Base-by-base conservation (phyloP, 2,329 filamentous ascomycete species). In the Colletotrichum siamense region DNA sequence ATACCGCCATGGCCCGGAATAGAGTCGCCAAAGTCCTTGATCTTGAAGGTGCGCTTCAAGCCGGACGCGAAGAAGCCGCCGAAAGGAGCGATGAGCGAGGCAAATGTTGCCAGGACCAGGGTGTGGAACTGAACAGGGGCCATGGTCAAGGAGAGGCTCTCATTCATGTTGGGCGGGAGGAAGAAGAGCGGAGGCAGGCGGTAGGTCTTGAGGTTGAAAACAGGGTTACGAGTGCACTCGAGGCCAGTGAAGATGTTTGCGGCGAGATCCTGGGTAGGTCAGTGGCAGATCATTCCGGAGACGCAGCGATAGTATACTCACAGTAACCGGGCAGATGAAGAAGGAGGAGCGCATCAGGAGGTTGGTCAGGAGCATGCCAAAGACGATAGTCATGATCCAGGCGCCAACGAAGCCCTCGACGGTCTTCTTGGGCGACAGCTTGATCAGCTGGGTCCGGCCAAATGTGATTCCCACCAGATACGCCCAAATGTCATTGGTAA, bases 11-110 rank as follows among this genome's bases (percentile, higher is more conserved):
- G 97, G 26, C 97, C 97, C 2, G 97, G 97, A 80, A 99, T 99
- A 2, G 96, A 98, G 86, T 99, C 95, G 80, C 97, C 97, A 87
- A 99, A 99, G 87, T 99, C 97, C 90, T 99, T 99, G 90, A 99
- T 98, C 88, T 99, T 99, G 89, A 99, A 99, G 6, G 96, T 98
- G 34, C 97, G 95, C 91, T 99, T 99, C 74, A 99, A 91, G 1
- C 97, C 97, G 4, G 96, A 98, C 6, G 97, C 97, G 84, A 99
- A 99, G 91, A 99, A 99, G 34, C 97, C 97, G 73, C 97, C 97
- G 82, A 99, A 99, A 4, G 97, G 97, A 10, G 97, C 97, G 81
- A 99, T 98, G 49, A 99, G 91, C 6, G 96, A 99, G 63, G 97
- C 97, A 82, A 99, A 99, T 1, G 96, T 96, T 18, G 95, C 95